Percentiles rank a stretch among this genome's conserved stretches.
Conservation (phyloP, 139 green algal genomes). For the Chlamydomonas sp. region DNA sequence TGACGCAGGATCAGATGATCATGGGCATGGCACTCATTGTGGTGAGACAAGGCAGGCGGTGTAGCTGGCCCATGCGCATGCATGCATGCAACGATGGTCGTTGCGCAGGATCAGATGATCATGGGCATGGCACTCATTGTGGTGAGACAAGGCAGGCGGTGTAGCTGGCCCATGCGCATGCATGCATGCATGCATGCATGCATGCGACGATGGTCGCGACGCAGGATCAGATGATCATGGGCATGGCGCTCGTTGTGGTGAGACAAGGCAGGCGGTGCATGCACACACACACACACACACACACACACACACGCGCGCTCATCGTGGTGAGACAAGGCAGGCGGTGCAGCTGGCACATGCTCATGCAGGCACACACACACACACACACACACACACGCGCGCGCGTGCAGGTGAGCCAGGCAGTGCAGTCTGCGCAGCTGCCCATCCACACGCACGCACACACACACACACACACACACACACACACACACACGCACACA, state of each 20-base stretch:
- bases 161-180: no score
- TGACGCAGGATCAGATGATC: conserved; percentile 43
- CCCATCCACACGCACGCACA: background rate
- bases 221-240: conserved; percentile 44
- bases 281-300: no score
- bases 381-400: conserved; percentile 28
- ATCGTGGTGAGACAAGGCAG: no score
- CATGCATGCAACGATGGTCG: conserved; percentile 30
- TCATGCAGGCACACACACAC: no score
- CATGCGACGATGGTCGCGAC: conserved; percentile 31
- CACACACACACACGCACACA: background rate
- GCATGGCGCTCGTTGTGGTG: conserved; percentile 68
- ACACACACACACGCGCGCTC: conserved; percentile 41
- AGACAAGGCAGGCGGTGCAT: no score
- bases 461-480: background rate
- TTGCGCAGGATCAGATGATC: conserved; percentile 42
- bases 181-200: no score
- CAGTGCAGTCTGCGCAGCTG: no score
- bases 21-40: conserved; percentile 65
- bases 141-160: no score
- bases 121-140: conserved; percentile 65
- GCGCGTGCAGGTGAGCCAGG: conserved; percentile 55
- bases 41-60: no score
- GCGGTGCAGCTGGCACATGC: no score
- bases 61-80: no score